Evolutionary conservation across 2,329 filamentous ascomycete genomes (phyloP).

Genomic region (Periglandula ipomoeae): DNA sequence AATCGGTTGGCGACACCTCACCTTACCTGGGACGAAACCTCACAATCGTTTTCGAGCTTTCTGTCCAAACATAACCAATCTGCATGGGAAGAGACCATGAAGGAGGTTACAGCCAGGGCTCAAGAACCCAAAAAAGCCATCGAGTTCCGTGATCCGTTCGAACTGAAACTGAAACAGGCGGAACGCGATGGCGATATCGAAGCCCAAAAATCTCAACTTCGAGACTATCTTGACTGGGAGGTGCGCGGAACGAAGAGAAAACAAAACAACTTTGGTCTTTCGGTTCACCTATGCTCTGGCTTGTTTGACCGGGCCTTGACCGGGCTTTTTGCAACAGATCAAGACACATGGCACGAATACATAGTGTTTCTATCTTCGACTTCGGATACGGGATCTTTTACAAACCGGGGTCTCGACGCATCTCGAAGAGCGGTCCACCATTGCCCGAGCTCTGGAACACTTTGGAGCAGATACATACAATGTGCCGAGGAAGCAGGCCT

Average conservation of each 20-base stretch:
- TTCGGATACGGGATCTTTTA: constrained; percentile 28
- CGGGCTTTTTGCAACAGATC: constrained; percentile 61
- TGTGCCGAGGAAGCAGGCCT: constrained; percentile 71
- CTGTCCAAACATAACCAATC: constrained; percentile 59
- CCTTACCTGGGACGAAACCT: constrained; percentile 64
- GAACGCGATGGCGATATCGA: constrained; percentile 45
- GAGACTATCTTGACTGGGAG: constrained; percentile 82
- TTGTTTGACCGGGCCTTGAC: constrained; percentile 71
- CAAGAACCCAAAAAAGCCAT: constrained; percentile 56
- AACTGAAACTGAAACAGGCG: constrained; percentile 55
- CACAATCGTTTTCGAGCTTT: constrained; percentile 65
- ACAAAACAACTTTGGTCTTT: constrained; percentile 33
- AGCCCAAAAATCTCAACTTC: constrained; percentile 41
- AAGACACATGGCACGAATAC: constrained; percentile 75
- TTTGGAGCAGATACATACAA: constrained; percentile 87
- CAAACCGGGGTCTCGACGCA: constrained; percentile 51
- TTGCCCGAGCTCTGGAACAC: constrained; percentile 82
- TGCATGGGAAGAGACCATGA: constrained; percentile 69
- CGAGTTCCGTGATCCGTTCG: constrained; percentile 53
- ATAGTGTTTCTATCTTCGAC: constrained; percentile 59
- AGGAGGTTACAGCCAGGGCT: constrained; percentile 53
- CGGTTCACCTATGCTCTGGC: constrained; percentile 46
- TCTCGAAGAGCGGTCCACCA: constrained; percentile 78
- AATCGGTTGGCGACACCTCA: constrained; percentile 66
- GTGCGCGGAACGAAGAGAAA: constrained; percentile 47